These are phyloP conservation scores for Phytophthora pluvialis DNA, from an alignment of 352 stramenopile species.

Conservation along the genomic window DNA sequence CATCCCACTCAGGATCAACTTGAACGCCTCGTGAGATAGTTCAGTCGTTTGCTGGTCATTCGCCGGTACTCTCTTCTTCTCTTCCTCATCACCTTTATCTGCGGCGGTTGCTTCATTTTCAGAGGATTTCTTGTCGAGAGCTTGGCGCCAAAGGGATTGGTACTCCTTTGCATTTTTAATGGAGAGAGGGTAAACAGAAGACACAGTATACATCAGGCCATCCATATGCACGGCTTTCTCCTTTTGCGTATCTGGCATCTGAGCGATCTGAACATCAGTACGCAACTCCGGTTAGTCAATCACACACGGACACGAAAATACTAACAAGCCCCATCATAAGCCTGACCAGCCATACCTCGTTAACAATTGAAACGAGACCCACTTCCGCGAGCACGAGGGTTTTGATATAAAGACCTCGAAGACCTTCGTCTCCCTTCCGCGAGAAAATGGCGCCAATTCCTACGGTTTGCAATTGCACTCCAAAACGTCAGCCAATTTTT, in stretches of 20 bases:
- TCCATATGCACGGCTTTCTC: constrained; percentile 57
- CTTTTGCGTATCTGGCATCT: constrained; percentile 38
- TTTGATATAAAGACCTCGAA: constrained; percentile 57
- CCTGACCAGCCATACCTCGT: constrained; percentile 40
- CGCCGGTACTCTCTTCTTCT: background rate
- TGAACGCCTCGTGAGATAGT: constrained; percentile 45
- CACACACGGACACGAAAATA: background rate
- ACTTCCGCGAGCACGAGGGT: constrained; percentile 56
- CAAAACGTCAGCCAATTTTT: background rate
- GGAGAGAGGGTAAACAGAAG: constrained; percentile 48
- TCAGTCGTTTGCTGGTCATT: background rate
- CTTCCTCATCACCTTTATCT: constrained; percentile 1
- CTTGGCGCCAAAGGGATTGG: constrained; percentile 52
- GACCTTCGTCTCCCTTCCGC: constrained; percentile 47
- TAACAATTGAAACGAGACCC: constrained; percentile 53
- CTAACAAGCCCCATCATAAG: background rate
- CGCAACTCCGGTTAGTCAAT: constrained; percentile 1
- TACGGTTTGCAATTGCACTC: constrained; percentile 13
- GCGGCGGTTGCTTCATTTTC: background rate
- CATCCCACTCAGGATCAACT: constrained; percentile 50
- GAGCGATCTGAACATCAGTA: constrained; percentile 38
- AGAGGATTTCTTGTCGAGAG: constrained; percentile 28
- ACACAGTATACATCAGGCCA: constrained; percentile 59
- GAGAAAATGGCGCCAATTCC: constrained; percentile 61
- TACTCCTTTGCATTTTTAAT: constrained; percentile 62